Evolutionary conservation across 345 rosid genomes (phyloP).

Genomic region (Lepidium sativum): DNA sequence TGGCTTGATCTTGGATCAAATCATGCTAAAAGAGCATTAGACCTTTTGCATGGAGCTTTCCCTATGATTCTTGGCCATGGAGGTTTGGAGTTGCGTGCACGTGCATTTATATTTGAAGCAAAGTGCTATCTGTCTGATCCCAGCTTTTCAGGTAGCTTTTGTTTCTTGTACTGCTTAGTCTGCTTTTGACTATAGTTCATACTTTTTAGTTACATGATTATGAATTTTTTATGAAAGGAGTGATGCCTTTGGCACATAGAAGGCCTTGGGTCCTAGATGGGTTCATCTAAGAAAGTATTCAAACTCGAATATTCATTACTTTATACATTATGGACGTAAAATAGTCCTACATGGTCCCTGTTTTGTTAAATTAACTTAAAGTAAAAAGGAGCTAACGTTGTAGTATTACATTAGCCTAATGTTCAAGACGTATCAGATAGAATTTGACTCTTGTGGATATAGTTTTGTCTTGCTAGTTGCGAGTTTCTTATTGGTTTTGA

Average conservation of each 20-base stretch:
- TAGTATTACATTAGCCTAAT: not conserved
- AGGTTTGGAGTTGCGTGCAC: slow-evolving; percentile 86
- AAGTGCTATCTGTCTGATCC: slow-evolving; percentile 85
- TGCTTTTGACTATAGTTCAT: not conserved
- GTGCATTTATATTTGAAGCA: slow-evolving; percentile 85
- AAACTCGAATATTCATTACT: not conserved
- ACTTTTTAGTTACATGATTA: not conserved
- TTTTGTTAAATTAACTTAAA: not conserved
- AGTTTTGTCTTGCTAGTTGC: not conserved
- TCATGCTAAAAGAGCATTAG: slow-evolving; percentile 75
- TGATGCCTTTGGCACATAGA: not conserved
- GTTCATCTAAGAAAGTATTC: not conserved
- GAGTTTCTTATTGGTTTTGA: slow-evolving; percentile 2
- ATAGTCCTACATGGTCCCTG: not conserved
- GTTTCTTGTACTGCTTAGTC: not conserved
- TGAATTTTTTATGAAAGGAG: not conserved
- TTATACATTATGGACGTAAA: not conserved
- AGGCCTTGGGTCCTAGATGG: not conserved
- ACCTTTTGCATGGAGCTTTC: slow-evolving; percentile 62
- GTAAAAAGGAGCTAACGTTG: not conserved
- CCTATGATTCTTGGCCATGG: slow-evolving; percentile 96
- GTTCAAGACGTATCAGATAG: not conserved
- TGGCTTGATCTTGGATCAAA: slow-evolving; percentile 80
- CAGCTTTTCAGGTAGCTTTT: slow-evolving; percentile 57
- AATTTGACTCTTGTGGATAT: not conserved